phyloP scores from a whole-genome alignment of 2,329 filamentous ascomycete genomes.

The Diaporthe vaccinii region DNA sequence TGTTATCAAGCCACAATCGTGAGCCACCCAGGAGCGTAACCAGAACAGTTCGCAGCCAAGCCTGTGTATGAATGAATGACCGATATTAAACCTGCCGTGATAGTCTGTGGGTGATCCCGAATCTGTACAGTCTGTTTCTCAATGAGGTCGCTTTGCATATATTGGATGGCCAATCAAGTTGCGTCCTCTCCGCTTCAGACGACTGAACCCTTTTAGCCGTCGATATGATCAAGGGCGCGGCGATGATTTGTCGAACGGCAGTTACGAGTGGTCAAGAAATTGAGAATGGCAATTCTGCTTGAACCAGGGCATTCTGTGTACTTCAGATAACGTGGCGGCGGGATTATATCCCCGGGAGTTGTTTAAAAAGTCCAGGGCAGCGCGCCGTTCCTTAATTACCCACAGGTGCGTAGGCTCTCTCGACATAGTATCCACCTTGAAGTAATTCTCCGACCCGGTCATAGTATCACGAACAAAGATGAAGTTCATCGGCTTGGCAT shows the following conservation, averaged over 20 bases:
- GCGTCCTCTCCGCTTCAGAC: not conserved
- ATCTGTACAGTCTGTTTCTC: not conserved
- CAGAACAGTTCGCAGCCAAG: not conserved
- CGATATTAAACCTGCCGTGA: not conserved
- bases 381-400: too few relatives aligned
- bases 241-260: conserved; percentile 19
- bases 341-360: not conserved
- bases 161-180: conserved; percentile 19
- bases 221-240: not conserved
- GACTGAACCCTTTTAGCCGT: conserved; percentile 17
- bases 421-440: not conserved
- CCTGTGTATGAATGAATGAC: not conserved
- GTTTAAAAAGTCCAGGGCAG: not conserved
- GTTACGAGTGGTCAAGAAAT: not conserved
- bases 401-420: not conserved
- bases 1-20: not conserved
- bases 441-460: not conserved
- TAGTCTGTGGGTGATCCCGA: not conserved
- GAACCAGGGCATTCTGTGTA: not conserved
- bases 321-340: not conserved
- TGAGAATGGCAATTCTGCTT: not conserved
- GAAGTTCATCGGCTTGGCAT: not conserved
- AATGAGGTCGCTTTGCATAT: not conserved
- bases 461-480: not conserved
- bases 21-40: not conserved